Base-by-base conservation (phyloP, 768 basidiomycete genomes). In the Naematelia encephala region DNA sequence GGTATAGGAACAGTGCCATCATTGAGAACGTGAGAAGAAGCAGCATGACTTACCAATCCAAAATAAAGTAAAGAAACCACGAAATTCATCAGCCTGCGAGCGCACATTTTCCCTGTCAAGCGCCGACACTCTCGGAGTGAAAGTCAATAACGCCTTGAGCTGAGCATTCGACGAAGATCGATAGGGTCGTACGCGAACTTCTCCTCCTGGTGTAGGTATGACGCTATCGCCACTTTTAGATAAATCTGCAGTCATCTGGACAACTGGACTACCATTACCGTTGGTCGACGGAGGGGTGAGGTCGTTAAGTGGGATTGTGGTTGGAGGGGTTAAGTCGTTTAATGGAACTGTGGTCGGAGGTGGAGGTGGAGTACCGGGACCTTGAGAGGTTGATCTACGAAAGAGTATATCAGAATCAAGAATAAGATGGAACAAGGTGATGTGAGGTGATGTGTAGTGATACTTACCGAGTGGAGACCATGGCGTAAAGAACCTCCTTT, bases 31-130 rank as follows among this genome's bases (percentile, higher is more conserved):
- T 27, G 50, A 26, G 14, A 21, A 21, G n/a, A 51, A 13, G 28
- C 11, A 13, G 50, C 14, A 21, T 5, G 12, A 72, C 68, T 62
- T 54, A 70, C 74, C 74, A 30, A 81, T 78, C 81, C 96, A 98
- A 79, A 98, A 98, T 51, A 98, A 82, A 2, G 88, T 85, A 78
- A 91, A 97, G 80, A 98, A 98, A 1, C 94, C 94, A 51, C 92
- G 84, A 76, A 96, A 96, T 76, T 91, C 87, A 77, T 98, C 94
- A 10, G 82, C 77, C 27, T 84, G 84, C 21, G 87, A 87, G 11
- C 78, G 75, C 69, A 85, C 84, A 73, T 96, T 94, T 61, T 81
- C 80, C 48, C 84, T 87, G 77, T 98, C 92, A 67, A 98, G 90
- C 52, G 82, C 82, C 2, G 90, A 91, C 58, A 86, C 85, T 51